Evolutionary conservation across 805 yeast genomes (phyloP).

Genomic region (Wickerhamiella alocasiicola): DNA sequence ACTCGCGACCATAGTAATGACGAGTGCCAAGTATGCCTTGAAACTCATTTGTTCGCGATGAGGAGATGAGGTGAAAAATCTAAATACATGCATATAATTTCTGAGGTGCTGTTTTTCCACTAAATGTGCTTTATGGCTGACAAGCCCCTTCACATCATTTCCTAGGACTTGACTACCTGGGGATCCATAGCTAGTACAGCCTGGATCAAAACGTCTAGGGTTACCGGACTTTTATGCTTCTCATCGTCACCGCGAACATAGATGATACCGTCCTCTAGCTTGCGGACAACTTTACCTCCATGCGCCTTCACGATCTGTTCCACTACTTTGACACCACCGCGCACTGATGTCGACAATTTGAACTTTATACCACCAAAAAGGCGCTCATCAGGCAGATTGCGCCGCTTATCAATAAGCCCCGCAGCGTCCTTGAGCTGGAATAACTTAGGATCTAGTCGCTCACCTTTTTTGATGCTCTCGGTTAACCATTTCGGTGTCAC

Average conservation of each 20-base stretch:
- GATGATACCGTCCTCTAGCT: background rate
- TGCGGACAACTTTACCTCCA: conserved; percentile 32
- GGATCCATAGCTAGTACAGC: conserved; percentile 19
- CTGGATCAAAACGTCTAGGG: conserved; percentile 15
- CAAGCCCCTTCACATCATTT: too few relatives aligned
- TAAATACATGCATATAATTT: too few relatives aligned
- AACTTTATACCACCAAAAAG: conserved; percentile 40
- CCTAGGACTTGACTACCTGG: too few relatives aligned
- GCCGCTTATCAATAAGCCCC: conserved; percentile 14
- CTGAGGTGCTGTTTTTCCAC: too few relatives aligned
- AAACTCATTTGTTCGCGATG: too few relatives aligned
- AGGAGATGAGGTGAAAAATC: too few relatives aligned
- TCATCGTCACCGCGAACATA: conserved; percentile 14
- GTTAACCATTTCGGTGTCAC: conserved; percentile 23
- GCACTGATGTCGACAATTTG: conserved; percentile 43
- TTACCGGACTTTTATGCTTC: conserved; percentile 4
- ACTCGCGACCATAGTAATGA: too few relatives aligned
- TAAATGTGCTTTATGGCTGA: too few relatives aligned
- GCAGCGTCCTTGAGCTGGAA: conserved; percentile 18
- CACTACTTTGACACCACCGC: conserved; percentile 49
- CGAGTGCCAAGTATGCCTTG: too few relatives aligned
- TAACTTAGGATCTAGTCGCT: conserved; percentile 16
- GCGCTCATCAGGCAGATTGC: conserved; percentile 22
- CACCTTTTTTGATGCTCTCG: conserved; percentile 18
- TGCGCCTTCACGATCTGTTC: conserved; percentile 48